These are phyloP conservation scores for Daldinia eschscholtzii DNA, from an alignment of 2,329 filamentous ascomycete genomes.

Conservation along the genomic window DNA sequence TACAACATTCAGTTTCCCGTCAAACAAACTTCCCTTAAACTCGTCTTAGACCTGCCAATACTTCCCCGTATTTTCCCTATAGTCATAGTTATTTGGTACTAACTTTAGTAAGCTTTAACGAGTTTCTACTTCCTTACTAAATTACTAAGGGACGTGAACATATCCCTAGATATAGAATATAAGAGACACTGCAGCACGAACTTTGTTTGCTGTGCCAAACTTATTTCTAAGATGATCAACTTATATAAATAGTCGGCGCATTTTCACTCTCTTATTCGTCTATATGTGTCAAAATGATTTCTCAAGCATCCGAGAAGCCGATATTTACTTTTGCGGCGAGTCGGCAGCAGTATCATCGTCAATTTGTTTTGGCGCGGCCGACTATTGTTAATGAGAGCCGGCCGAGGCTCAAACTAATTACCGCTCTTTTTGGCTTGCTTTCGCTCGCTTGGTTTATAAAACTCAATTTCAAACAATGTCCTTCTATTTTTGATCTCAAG, in stretches of 20 bases:
- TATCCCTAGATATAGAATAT: too few relatives aligned
- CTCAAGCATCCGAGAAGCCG: constrained; percentile 5
- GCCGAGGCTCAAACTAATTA: constrained; percentile 3
- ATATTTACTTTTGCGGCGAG: not conserved
- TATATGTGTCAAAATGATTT: constrained; percentile 11
- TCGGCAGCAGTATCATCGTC: not conserved
- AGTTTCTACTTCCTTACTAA: too few relatives aligned
- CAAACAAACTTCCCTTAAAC: too few relatives aligned
- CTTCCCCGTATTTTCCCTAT: too few relatives aligned
- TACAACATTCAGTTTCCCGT: too few relatives aligned
- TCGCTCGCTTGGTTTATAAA: constrained; percentile 18
- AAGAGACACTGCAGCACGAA: not conserved
- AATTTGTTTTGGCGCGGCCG: not conserved
- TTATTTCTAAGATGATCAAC: not conserved
- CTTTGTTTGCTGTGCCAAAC: not conserved
- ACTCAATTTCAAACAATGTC: not conserved
- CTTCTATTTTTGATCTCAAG: constrained; percentile 3
- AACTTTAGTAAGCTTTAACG: too few relatives aligned
- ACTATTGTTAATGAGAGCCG: not conserved
- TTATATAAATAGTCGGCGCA: constrained; percentile 2
- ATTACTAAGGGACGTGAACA: too few relatives aligned
- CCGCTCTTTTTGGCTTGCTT: constrained; percentile 21
- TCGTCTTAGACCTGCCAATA: too few relatives aligned
- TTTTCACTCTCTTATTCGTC: not conserved
- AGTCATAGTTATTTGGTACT: too few relatives aligned